phyloP scores from a whole-genome alignment of 1,139 yeast genomes.

The Groenewaldozyma sp. region DNA sequence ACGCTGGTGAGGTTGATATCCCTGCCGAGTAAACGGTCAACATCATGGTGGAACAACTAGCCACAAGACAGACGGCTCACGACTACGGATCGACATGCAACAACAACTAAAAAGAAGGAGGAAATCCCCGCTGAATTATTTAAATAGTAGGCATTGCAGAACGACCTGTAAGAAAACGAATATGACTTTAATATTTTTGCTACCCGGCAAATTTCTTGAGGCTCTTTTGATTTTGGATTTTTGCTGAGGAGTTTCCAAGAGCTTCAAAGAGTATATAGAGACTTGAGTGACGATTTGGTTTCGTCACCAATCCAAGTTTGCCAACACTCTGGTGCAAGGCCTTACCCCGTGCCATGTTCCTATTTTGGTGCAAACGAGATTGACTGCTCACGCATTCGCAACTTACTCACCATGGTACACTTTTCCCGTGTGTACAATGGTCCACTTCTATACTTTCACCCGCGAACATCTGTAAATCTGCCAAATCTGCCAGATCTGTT shows the following conservation, averaged over 20 bases:
- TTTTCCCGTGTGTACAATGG: conserved; percentile 39
- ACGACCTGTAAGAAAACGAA: background rate
- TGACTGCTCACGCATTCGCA: conserved; percentile 36
- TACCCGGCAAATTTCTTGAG: too few relatives aligned
- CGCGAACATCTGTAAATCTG: conserved; percentile 15
- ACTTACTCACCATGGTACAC: conserved; percentile 60
- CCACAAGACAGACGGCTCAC: too few relatives aligned
- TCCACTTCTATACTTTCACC: conserved; percentile 34
- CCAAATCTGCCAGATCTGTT: background rate
- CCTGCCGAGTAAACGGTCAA: conserved; percentile 29
- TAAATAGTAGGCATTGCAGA: too few relatives aligned
- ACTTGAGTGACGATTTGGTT: too few relatives aligned
- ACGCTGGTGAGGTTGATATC: conserved; percentile 92
- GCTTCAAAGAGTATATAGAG: too few relatives aligned
- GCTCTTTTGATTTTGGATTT: too few relatives aligned
- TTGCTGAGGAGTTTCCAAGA: too few relatives aligned
- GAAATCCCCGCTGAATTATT: too few relatives aligned
- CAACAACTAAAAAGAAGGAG: too few relatives aligned
- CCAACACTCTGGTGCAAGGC: conserved; percentile 89
- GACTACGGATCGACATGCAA: too few relatives aligned
- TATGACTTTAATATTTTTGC: too few relatives aligned
- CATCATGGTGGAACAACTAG: too few relatives aligned
- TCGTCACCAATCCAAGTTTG: conserved; percentile 41
- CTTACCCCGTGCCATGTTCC: conserved; percentile 48
- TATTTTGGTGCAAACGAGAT: conserved; percentile 96